These are phyloP conservation scores for Hirschioporus abietinus DNA, from an alignment of 768 basidiomycete species.

Conservation along the genomic window DNA sequence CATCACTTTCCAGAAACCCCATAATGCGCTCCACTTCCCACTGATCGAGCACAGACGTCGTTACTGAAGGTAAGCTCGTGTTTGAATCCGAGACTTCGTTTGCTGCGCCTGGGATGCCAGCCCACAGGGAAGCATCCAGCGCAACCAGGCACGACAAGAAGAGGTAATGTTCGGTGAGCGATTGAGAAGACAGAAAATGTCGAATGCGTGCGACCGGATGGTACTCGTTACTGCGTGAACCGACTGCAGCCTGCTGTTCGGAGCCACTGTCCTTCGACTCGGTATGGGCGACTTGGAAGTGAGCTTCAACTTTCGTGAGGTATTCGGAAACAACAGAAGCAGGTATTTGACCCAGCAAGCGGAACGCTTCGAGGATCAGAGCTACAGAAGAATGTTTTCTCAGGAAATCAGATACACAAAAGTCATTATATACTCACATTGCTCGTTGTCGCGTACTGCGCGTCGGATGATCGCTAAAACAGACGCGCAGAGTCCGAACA, in stretches of 20 bases:
- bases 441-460: neutral
- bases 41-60: constrained; percentile 53
- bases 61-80: constrained; percentile 25
- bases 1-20: constrained; percentile 44
- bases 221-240: neutral
- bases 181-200: constrained; percentile 48
- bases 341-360: constrained; percentile 23
- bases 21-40: constrained; percentile 73
- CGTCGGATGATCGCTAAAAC: constrained; percentile 18
- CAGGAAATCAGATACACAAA: neutral
- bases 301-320: constrained; percentile 13
- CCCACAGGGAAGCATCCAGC: constrained; percentile 59
- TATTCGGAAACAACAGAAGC: constrained; percentile 10
- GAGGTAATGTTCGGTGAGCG: constrained; percentile 57
- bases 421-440: neutral
- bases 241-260: neutral
- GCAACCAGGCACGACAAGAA: constrained; percentile 62
- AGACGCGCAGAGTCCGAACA: neutral
- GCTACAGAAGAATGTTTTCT: constrained; percentile 15
- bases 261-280: neutral
- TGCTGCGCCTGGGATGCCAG: constrained; percentile 32
- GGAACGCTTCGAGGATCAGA: constrained; percentile 29
- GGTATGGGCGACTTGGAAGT: constrained; percentile 6
- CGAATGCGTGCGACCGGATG: constrained; percentile 31
- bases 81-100: neutral